A percentile compares a stretch with the other conserved stretches of the same genome.
Evolutionary conservation across 2,329 filamentous ascomycete genomes (phyloP).

Genomic region (Pseudogymnoascus sp.): DNA sequence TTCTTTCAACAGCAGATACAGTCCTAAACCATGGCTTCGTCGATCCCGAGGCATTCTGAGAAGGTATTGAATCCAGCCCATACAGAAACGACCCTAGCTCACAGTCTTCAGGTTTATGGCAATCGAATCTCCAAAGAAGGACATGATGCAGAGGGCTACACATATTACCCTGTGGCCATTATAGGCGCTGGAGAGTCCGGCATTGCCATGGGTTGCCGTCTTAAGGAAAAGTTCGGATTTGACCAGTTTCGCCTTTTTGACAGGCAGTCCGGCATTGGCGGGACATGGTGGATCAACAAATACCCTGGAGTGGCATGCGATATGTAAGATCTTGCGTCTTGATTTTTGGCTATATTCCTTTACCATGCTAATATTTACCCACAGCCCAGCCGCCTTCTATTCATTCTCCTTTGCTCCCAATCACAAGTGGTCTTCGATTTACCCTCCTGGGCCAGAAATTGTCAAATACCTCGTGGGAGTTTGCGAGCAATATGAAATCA

Average conservation of each 20-base stretch:
- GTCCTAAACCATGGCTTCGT: background rate
- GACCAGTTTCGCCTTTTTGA: constrained; percentile 53
- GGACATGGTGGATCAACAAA: constrained; percentile 53
- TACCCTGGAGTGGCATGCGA: constrained; percentile 48
- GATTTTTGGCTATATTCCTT: background rate
- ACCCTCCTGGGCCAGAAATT: constrained; percentile 42
- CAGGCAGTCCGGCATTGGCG: constrained; percentile 46
- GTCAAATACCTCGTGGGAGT: constrained; percentile 44
- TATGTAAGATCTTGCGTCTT: constrained; percentile 30
- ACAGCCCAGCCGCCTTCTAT: constrained; percentile 46
- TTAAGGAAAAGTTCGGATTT: constrained; percentile 45
- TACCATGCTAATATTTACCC: constrained; percentile 15
- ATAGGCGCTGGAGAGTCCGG: constrained; percentile 52
- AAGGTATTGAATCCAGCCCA: background rate
- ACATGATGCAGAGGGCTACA: constrained; percentile 33
- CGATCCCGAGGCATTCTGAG: background rate
- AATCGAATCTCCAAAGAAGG: constrained; percentile 32
- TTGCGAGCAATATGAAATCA: constrained; percentile 42
- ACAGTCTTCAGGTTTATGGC: constrained; percentile 21
- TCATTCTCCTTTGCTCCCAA: constrained; percentile 49
- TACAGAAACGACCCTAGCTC: background rate
- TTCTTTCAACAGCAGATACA: background rate
- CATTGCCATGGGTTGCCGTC: constrained; percentile 48
- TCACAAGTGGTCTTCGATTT: constrained; percentile 40
- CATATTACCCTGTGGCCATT: constrained; percentile 43